Percentiles rank a stretch among this genome's conserved stretches.
phyloP scores from a whole-genome alignment of 2,329 filamentous ascomycete species.

The Pseudogymnoascus sp. region DNA sequence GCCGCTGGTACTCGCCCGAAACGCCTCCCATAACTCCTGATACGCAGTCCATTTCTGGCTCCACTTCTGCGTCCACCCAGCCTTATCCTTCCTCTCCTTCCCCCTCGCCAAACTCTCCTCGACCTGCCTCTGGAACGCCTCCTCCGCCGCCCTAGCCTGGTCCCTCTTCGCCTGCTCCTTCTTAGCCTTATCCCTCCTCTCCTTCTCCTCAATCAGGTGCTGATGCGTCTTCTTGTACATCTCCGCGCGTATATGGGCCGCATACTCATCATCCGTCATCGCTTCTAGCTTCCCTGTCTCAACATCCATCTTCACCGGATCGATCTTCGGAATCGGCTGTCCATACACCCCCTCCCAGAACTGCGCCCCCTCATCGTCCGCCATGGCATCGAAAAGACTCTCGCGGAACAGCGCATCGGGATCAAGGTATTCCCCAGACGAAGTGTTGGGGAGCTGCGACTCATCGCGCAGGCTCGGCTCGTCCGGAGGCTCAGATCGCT shows the following conservation, averaged over 20 bases:
- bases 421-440: constrained; percentile 42
- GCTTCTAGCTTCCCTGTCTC: constrained; percentile 58
- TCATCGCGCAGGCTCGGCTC: constrained; percentile 34
- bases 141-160: constrained; percentile 35
- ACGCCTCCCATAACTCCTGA: constrained; percentile 51
- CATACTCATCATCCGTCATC: constrained; percentile 93
- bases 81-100: constrained; percentile 45
- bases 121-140: constrained; percentile 54
- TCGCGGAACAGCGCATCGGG: constrained; percentile 78
- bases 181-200: constrained; percentile 49
- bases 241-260: constrained; percentile 69
- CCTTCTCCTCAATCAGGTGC: constrained; percentile 70
- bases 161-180: constrained; percentile 45
- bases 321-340: constrained; percentile 82
- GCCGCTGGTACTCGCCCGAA: constrained; percentile 35
- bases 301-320: constrained; percentile 34
- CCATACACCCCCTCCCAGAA: constrained; percentile 98
- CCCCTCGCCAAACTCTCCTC: constrained; percentile 62
- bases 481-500: constrained; percentile 24
- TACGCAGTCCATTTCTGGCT: constrained; percentile 60
- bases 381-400: constrained; percentile 92
- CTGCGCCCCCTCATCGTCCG: constrained; percentile 88
- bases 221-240: constrained; percentile 97
- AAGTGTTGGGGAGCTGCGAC: constrained; percentile 31
- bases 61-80: constrained; percentile 45